A percentile compares a stretch with the other conserved stretches of the same genome.
Evolutionary conservation across 768 basidiomycete species (phyloP).

Genomic region (Lactarius vividus): DNA sequence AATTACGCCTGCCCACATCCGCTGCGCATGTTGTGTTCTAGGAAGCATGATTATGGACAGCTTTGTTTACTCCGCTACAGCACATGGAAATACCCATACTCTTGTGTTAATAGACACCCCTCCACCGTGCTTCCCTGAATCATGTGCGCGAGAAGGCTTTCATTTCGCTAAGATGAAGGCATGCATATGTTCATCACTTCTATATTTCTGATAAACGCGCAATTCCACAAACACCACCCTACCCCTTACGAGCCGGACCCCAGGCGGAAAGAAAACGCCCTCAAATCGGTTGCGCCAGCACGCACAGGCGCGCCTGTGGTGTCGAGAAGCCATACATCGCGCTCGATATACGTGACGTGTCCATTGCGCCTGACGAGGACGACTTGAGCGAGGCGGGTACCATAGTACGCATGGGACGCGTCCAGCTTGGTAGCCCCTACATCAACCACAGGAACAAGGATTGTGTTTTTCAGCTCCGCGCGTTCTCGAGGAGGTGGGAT

Average conservation of each 20-base stretch:
- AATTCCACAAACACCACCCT: neutral
- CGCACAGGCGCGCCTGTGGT: slow-evolving; percentile 40
- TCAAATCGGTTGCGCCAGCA: slow-evolving; percentile 44
- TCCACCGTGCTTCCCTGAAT: slow-evolving; percentile 19
- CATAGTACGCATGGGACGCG: slow-evolving; percentile 42
- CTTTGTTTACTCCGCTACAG: slow-evolving; percentile 21
- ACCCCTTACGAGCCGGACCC: slow-evolving; percentile 2
- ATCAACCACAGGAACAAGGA: slow-evolving; percentile 56
- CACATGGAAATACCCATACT: slow-evolving; percentile 27
- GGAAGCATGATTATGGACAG: slow-evolving; percentile 29
- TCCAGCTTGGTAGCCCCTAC: slow-evolving; percentile 22
- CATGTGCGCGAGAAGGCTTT: slow-evolving; percentile 13
- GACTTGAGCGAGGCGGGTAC: slow-evolving; percentile 71
- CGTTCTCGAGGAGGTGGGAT: slow-evolving; percentile 43
- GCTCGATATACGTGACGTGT: slow-evolving; percentile 63
- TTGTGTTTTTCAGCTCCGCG: slow-evolving; percentile 56
- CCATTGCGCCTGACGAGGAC: slow-evolving; percentile 62
- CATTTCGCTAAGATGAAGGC: slow-evolving; percentile 3
- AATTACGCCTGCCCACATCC: slow-evolving; percentile 17
- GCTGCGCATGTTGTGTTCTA: slow-evolving; percentile 26
- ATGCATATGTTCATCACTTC: neutral
- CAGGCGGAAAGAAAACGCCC: slow-evolving; percentile 51
- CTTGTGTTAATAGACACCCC: slow-evolving; percentile 20
- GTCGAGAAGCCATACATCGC: slow-evolving; percentile 60
- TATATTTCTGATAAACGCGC: slow-evolving; percentile 19